Conservation (phyloP, 1,139 yeast genomes). For the Candida albicans region DNA sequence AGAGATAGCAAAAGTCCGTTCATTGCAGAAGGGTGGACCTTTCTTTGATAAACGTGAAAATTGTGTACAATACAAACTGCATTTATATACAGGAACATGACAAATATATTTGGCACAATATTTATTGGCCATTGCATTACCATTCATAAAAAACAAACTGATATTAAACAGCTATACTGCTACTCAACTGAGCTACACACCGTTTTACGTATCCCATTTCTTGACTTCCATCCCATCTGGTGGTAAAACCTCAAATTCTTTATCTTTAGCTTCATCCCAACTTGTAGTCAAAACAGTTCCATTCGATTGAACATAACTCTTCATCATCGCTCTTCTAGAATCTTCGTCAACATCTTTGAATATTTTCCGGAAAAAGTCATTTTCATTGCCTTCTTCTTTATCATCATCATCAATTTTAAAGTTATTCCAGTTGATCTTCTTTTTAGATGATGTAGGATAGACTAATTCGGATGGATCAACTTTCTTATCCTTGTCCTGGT, state of each 20-base stretch:
- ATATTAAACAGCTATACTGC: not conserved
- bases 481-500: constrained; percentile 8
- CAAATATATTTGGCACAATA: not conserved
- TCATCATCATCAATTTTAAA: constrained; percentile 54
- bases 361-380: constrained; percentile 72
- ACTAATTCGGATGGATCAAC: constrained; percentile 12
- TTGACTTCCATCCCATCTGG: constrained; percentile 68
- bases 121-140: too few relatives aligned
- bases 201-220: constrained; percentile 33
- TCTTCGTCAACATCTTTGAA: constrained; percentile 86
- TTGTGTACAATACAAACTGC: not conserved
- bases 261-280: constrained; percentile 84
- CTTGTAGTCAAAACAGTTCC: constrained; percentile 93
- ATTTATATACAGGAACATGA: not conserved
- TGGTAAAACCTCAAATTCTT: constrained; percentile 67
- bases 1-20: too few relatives aligned
- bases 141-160: too few relatives aligned
- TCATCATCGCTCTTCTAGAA: constrained; percentile 93
- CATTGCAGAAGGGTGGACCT: too few relatives aligned
- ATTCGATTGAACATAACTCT: constrained; percentile 87
- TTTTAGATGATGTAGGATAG: constrained; percentile 66
- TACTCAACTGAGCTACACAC: not conserved
- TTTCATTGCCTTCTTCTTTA: constrained; percentile 47
- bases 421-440: constrained; percentile 71
- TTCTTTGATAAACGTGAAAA: not conserved